phyloP scores from a whole-genome alignment of 2,329 filamentous ascomycete species.

The Triangularia setosa region DNA sequence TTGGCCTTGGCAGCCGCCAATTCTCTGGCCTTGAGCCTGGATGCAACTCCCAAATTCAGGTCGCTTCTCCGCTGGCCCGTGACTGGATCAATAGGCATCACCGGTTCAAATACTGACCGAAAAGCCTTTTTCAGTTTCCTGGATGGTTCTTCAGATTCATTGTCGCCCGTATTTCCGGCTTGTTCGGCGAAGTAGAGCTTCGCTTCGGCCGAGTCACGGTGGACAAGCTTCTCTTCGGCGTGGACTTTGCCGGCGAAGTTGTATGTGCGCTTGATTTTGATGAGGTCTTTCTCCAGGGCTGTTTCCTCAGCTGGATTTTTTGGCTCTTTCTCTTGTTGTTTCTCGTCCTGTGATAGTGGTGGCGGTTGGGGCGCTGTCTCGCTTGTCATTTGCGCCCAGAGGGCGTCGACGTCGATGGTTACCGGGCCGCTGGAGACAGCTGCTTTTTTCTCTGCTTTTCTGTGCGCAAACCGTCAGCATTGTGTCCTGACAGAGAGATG shows the following conservation, averaged over 20 bases:
- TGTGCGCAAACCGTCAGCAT: constrained; percentile 26
- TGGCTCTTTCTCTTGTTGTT: background rate
- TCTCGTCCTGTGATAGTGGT: constrained; percentile 5
- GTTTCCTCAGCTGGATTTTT: background rate
- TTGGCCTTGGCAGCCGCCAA: constrained; percentile 46
- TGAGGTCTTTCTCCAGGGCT: constrained; percentile 36
- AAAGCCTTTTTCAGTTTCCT: constrained; percentile 52
- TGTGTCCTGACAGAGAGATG: too few species aligned
- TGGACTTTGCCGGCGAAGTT: constrained; percentile 71
- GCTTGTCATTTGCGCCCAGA: constrained; percentile 66
- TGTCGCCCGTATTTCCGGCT: constrained; percentile 22
- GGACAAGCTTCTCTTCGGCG: constrained; percentile 67
- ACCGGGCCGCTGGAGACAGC: constrained; percentile 53
- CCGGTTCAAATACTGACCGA: constrained; percentile 60
- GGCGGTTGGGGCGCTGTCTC: constrained; percentile 2
- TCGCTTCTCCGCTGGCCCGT: constrained; percentile 45
- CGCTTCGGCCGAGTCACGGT: constrained; percentile 62
- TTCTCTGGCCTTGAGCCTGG: constrained; percentile 45
- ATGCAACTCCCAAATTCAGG: constrained; percentile 54
- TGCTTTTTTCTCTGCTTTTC: constrained; percentile 55
- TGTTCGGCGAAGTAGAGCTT: constrained; percentile 54
- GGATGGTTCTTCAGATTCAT: constrained; percentile 32
- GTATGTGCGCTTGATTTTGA: constrained; percentile 68
- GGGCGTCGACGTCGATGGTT: constrained; percentile 66
- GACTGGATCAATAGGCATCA: constrained; percentile 35